Evolutionary conservation across 352 stramenopile species (phyloP).

Genomic region (Phytophthora megakarya): DNA sequence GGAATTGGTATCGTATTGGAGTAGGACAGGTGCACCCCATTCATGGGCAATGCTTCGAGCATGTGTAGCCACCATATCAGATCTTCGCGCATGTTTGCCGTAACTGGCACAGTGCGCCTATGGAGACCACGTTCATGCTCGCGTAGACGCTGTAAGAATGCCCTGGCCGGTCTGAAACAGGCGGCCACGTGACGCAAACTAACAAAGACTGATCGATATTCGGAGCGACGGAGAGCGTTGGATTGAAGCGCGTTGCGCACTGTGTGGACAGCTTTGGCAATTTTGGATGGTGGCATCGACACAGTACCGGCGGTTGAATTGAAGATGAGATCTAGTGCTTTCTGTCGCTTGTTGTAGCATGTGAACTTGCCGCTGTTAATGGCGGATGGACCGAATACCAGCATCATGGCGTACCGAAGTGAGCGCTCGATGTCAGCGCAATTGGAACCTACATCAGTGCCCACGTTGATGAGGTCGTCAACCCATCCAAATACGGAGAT

Average conservation of each 20-base stretch:
- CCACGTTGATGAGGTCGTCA: slow-evolving; percentile 23
- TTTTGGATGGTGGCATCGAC: too few species aligned
- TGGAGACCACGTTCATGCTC: slow-evolving; percentile 1
- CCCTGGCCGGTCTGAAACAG: slow-evolving; percentile 11
- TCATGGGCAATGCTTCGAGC: background rate
- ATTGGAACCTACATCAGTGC: slow-evolving; percentile 1
- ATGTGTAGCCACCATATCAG: slow-evolving; percentile 30
- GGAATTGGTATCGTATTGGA: slow-evolving; percentile 6
- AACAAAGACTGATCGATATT: slow-evolving; percentile 18
- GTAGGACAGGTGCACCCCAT: slow-evolving; percentile 14
- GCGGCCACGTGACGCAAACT: slow-evolving; percentile 26
- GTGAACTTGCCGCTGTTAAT: slow-evolving; percentile 36
- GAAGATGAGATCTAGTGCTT: slow-evolving; percentile 22
- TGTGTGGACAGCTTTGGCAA: background rate
- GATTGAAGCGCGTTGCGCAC: background rate
- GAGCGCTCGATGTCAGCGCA: slow-evolving; percentile 6
- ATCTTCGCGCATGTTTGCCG: slow-evolving; percentile 5
- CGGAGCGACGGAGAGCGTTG: too few species aligned
- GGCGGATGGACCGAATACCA: background rate
- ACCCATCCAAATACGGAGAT: too few species aligned
- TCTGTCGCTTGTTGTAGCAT: background rate
- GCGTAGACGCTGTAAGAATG: slow-evolving; percentile 25
- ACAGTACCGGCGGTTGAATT: background rate
- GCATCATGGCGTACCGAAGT: slow-evolving; percentile 13
- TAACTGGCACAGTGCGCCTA: background rate